These are phyloP conservation scores for Sporothrix variecibatus DNA, from an alignment of 2,329 filamentous ascomycete genomes.

Conservation along the genomic window DNA sequence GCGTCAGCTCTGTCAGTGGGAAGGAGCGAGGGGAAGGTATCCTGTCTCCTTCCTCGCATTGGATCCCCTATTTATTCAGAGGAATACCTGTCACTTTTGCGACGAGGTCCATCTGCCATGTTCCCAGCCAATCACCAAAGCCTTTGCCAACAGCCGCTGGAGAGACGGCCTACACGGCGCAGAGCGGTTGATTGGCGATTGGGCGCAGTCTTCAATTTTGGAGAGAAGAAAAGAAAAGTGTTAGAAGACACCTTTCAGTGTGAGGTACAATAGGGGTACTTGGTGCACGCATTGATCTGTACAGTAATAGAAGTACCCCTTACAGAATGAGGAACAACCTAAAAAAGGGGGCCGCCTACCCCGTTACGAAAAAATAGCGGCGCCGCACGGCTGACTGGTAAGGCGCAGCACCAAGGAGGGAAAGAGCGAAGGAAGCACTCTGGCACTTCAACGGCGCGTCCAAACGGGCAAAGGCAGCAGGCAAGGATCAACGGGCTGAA, in stretches of 20 bases:
- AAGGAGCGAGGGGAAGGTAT: not conserved
- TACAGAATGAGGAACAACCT: not conserved
- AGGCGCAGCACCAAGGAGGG: constrained; percentile 13
- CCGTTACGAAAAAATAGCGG: constrained; percentile 15
- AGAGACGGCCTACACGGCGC: not conserved
- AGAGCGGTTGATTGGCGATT: not conserved
- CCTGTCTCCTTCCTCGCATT: no score
- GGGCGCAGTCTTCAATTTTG: not conserved
- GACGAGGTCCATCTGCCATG: not conserved
- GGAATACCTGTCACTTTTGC: not conserved
- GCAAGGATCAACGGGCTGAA: constrained; percentile 21
- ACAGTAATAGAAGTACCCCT: no score
- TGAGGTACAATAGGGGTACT: not conserved
- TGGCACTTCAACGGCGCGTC: not conserved
- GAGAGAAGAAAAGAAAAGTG: not conserved
- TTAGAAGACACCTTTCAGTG: not conserved
- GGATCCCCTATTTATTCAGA: not conserved
- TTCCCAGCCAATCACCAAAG: not conserved
- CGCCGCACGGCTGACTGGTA: constrained; percentile 23
- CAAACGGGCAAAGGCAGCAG: not conserved
- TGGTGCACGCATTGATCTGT: no score
- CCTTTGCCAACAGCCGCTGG: not conserved
- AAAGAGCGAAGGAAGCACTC: not conserved
- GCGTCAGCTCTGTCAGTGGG: not conserved
- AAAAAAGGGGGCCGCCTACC: not conserved